Evolutionary conservation across 1,284 basidiomycete genomes (phyloP).

Genomic region (Rhizoctonia solani): DNA sequence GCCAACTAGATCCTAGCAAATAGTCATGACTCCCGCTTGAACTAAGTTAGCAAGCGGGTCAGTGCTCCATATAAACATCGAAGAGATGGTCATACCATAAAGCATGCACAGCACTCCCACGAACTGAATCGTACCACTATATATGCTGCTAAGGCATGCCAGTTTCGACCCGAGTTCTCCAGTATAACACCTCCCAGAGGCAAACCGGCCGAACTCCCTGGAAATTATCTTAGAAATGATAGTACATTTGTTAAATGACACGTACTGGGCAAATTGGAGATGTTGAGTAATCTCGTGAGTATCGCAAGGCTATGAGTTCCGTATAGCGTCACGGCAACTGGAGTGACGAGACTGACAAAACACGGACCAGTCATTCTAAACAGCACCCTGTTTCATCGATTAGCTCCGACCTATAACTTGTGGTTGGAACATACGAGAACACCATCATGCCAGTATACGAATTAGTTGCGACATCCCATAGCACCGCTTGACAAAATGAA

Average conservation of each 20-base stretch:
- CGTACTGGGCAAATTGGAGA: slow-evolving; percentile 40
- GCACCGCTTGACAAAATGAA: slow-evolving; percentile 40
- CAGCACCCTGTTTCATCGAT: not conserved
- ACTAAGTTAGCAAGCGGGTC: slow-evolving; percentile 37
- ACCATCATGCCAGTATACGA: slow-evolving; percentile 39
- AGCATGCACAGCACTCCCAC: slow-evolving; percentile 34
- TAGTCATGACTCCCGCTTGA: slow-evolving; percentile 39
- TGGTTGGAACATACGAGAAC: slow-evolving; percentile 37
- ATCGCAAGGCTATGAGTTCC: slow-evolving; percentile 40
- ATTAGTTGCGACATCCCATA: slow-evolving; percentile 41
- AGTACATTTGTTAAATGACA: not conserved
- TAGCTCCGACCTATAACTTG: not conserved
- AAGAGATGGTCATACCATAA: slow-evolving; percentile 20
- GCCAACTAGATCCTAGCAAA: slow-evolving; percentile 7
- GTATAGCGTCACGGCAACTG: slow-evolving; percentile 40
- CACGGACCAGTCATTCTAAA: slow-evolving; percentile 39
- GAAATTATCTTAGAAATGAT: not conserved
- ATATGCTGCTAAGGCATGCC: slow-evolving; percentile 37
- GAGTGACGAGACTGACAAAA: slow-evolving; percentile 41
- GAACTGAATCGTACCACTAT: slow-evolving; percentile 32
- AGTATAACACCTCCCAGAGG: slow-evolving; percentile 40
- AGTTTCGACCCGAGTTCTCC: slow-evolving; percentile 37
- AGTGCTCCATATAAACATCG: not conserved
- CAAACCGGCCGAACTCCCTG: slow-evolving; percentile 39
- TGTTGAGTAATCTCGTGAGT: slow-evolving; percentile 38